Conservation (phyloP, 306 rosid species). For the Cucurbita argyrosperma region DNA sequence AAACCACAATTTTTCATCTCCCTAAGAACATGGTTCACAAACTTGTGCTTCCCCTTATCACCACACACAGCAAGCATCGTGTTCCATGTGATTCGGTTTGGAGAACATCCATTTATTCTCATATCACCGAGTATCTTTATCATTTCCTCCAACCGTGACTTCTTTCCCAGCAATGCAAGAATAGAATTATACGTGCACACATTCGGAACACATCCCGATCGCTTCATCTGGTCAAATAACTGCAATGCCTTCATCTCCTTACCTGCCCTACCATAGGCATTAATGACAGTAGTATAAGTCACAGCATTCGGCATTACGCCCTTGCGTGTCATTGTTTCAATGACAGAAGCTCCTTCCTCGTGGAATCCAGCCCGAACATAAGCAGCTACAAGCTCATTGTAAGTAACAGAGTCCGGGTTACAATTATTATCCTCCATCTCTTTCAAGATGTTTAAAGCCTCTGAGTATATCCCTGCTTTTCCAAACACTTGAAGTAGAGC, state of each 20-base stretch:
- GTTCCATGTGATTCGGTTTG: conserved; percentile 80
- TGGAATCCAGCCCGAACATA: conserved; percentile 83
- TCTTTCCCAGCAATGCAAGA: conserved; percentile 76
- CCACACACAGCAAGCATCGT: conserved; percentile 86
- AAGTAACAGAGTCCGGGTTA: conserved; percentile 61
- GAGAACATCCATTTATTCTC: conserved; percentile 71
- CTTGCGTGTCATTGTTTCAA: conserved; percentile 56
- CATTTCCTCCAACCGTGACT: conserved; percentile 52
- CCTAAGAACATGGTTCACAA: conserved; percentile 50
- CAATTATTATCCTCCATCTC: conserved; percentile 80
- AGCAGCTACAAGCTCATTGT: conserved; percentile 81
- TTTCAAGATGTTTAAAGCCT: conserved; percentile 64
- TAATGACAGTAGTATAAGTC: conserved; percentile 74
- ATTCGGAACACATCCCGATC: conserved; percentile 70
- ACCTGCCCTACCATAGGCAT: conserved; percentile 74
- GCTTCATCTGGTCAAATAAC: conserved; percentile 73
- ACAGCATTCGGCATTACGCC: conserved; percentile 80
- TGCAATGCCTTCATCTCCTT: conserved; percentile 60
- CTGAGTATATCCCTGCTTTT: conserved; percentile 67
- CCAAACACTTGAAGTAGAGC: conserved; percentile 75
- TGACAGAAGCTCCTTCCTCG: conserved; percentile 66
- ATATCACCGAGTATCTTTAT: conserved; percentile 57
- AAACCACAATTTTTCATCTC: conserved; percentile 91
- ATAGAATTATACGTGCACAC: conserved; percentile 65
- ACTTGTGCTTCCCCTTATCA: conserved; percentile 55